Conservation (phyloP, 2,329 filamentous ascomycete genomes). For the Didymella exigua region DNA sequence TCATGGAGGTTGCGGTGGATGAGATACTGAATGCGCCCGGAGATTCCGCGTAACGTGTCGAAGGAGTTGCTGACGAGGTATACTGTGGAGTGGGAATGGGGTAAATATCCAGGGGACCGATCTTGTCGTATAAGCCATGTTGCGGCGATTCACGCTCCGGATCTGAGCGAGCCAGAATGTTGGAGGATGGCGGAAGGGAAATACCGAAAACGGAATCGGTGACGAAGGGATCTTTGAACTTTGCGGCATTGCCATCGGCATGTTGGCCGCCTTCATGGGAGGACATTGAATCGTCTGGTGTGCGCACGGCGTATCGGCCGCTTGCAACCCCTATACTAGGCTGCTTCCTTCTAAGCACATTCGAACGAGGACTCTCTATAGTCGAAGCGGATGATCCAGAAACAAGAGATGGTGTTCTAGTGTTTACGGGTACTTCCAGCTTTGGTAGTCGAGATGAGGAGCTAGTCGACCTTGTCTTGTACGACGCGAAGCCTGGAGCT, state of each 20-base stretch:
- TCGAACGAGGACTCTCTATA: slow-evolving; percentile 53
- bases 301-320: slow-evolving; percentile 38
- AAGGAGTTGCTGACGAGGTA: slow-evolving; percentile 72
- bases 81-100: slow-evolving; percentile 72
- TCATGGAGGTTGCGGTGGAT: slow-evolving; percentile 78
- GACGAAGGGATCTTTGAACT: slow-evolving; percentile 47
- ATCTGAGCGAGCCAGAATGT: slow-evolving; percentile 35
- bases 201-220: slow-evolving; percentile 53
- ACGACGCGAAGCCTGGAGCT: slow-evolving; percentile 20
- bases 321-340: slow-evolving; percentile 48
- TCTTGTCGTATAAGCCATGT: slow-evolving; percentile 49
- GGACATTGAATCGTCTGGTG: slow-evolving; percentile 42
- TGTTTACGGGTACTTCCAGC: slow-evolving; percentile 41
- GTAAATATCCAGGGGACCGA: slow-evolving; percentile 67
- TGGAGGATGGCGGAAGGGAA: slow-evolving; percentile 46
- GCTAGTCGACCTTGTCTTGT: slow-evolving; percentile 32
- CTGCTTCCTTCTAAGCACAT: slow-evolving; percentile 52
- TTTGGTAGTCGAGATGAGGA: slow-evolving; percentile 44
- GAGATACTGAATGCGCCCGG: slow-evolving; percentile 75
- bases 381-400: slow-evolving; percentile 56
- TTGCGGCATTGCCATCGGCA: slow-evolving; percentile 37
- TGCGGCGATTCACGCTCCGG: slow-evolving; percentile 34
- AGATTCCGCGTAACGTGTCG: slow-evolving; percentile 76
- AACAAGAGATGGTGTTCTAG: slow-evolving; percentile 55
- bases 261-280: slow-evolving; percentile 40